Evolutionary conservation across 1,284 basidiomycete genomes (phyloP).

Genomic region (Ceratobasidium sp.): DNA sequence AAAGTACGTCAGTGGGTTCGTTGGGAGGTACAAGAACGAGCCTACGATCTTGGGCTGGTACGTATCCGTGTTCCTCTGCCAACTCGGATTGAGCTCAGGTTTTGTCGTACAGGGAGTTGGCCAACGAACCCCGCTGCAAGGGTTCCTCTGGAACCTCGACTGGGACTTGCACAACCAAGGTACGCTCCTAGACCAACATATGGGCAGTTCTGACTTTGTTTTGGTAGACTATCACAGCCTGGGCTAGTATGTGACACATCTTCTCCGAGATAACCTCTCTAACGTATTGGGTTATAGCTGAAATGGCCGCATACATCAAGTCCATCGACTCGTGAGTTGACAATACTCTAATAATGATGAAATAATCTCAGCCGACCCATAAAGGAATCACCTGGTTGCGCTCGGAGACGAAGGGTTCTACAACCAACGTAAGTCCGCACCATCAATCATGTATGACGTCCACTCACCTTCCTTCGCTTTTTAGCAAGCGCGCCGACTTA

Average conservation of each 20-base stretch:
- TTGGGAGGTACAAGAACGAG: slow-evolving; percentile 53
- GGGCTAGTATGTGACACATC: background rate
- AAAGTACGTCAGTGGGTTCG: slow-evolving; percentile 52
- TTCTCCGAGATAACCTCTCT: background rate
- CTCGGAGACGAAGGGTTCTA: slow-evolving; percentile 46
- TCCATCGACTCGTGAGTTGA: slow-evolving; percentile 41
- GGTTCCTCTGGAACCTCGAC: slow-evolving; percentile 34
- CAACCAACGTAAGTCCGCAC: slow-evolving; percentile 4
- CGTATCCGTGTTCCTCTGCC: slow-evolving; percentile 38
- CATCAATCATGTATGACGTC: background rate
- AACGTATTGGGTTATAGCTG: background rate
- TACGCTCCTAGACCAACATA: background rate
- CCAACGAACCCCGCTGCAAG: slow-evolving; percentile 44
- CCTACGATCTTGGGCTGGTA: slow-evolving; percentile 51
- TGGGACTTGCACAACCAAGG: slow-evolving; percentile 32
- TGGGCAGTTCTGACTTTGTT: too few species aligned
- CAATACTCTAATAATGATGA: background rate
- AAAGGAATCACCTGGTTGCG: slow-evolving; percentile 30
- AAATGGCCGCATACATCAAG: slow-evolving; percentile 44
- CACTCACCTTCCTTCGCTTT: background rate
- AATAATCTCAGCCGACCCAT: background rate
- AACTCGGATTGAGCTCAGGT: background rate
- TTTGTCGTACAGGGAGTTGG: slow-evolving; percentile 37
- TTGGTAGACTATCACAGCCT: slow-evolving; percentile 4
- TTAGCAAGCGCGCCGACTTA: slow-evolving; percentile 1